A percentile compares a stretch with the other conserved stretches of the same genome.
These are phyloP conservation scores for Chrysanthemum lavandulifolium DNA, from an alignment of 129 eudicot species.

Conservation along the genomic window DNA sequence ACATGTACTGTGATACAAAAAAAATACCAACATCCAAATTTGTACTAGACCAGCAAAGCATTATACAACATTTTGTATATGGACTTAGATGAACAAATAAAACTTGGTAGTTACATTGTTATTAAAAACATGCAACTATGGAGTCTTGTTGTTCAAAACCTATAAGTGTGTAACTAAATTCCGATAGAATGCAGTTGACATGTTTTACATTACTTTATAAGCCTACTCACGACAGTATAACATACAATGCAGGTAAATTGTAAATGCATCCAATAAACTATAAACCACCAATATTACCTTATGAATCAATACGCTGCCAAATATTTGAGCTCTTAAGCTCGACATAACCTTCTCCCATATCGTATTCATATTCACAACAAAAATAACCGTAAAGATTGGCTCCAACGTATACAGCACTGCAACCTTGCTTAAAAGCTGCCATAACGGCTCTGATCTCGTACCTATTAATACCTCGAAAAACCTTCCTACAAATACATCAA, in stretches of 20 bases:
- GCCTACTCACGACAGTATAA: background rate
- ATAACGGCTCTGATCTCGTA: constrained; percentile 70
- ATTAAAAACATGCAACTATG: background rate
- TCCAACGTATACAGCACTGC: constrained; percentile 73
- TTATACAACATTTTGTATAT: background rate
- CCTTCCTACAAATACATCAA: constrained; percentile 58
- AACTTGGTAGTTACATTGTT: background rate
- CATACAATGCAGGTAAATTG: constrained; percentile 7
- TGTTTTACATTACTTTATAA: background rate
- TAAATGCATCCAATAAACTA: background rate
- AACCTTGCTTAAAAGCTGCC: constrained; percentile 68
- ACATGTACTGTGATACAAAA: constrained; percentile 9
- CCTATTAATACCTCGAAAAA: constrained; percentile 91
- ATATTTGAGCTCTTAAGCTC: constrained; percentile 88
- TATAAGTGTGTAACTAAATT: too few relatives aligned
- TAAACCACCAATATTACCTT: constrained; percentile 46
- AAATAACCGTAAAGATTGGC: constrained; percentile 80
- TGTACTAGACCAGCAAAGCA: constrained; percentile 9
- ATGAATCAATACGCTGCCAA: constrained; percentile 76
- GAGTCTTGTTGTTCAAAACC: too few relatives aligned
- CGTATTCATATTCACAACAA: constrained; percentile 78
- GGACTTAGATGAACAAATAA: background rate
- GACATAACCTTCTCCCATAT: constrained; percentile 99
- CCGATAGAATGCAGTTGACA: background rate
- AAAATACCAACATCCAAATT: background rate